Percentiles rank a stretch among this genome's conserved stretches.
Evolutionary conservation across 495 filamentous ascomycete species (phyloP).

Genomic region (Talaromyces proteolyticus): DNA sequence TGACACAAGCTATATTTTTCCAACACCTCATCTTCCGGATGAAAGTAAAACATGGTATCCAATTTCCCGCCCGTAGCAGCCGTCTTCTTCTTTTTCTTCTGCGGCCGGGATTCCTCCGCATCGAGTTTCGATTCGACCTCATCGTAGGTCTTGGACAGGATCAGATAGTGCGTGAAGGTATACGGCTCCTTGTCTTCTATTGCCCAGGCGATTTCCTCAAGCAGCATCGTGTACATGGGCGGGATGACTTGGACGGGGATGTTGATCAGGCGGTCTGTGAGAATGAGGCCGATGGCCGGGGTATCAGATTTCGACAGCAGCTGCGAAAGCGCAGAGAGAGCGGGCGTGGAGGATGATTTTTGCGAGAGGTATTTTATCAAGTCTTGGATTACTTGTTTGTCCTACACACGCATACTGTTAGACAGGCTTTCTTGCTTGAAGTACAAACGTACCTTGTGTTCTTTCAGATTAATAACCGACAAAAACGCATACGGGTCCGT

Average conservation of each 20-base stretch:
- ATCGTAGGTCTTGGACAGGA: constrained; percentile 83
- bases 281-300: constrained; percentile 66
- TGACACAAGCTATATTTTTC: constrained; percentile 62
- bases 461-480: constrained; percentile 77
- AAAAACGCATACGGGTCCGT: constrained; percentile 93
- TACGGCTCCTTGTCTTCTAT: constrained; percentile 90
- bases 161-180: constrained; percentile 85
- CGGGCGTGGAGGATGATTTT: constrained; percentile 49
- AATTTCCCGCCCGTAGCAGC: constrained; percentile 37
- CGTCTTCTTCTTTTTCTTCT: constrained; percentile 72
- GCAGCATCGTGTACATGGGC: constrained; percentile 94
- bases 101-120: constrained; percentile 56
- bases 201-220: constrained; percentile 87
- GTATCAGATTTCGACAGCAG: constrained; percentile 50
- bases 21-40: constrained; percentile 92
- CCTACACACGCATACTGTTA: too few relatives aligned
- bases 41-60: constrained; percentile 68
- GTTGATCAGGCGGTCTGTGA: constrained; percentile 91
- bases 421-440: constrained; percentile 1
- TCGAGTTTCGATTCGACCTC: constrained; percentile 82
- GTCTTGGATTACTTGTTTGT: constrained; percentile 62
- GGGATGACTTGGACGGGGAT: constrained; percentile 87
- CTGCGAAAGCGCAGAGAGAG: constrained; percentile 44
- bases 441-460: constrained; percentile 53
- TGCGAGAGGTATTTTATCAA: constrained; percentile 64